Evolutionary conservation across 2,329 filamentous ascomycete species (phyloP), one percentile per base, ranked within the genome.

Genomic region (Neofusicoccum kwambonambiense): DNA sequence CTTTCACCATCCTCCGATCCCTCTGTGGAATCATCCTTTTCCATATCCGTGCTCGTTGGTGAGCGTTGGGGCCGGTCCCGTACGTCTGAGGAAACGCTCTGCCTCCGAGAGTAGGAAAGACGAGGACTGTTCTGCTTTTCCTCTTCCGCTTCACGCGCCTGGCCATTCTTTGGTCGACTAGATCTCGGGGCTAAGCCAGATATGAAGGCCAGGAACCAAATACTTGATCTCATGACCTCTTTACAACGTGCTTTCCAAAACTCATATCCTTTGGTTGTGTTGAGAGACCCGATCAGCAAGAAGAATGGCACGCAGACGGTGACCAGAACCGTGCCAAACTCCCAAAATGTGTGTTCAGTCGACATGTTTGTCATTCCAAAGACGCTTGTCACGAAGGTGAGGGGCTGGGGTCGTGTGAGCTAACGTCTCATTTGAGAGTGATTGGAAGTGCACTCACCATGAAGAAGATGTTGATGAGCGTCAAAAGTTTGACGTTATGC

Each of bases 371-470:
- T 80, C 78, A 81, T 82, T 44, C 85, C 85, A 66, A 84, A 86
- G 60, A 88, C 82, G 39, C 82, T 84, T 68, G 86, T 87, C 6
- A 87, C 85, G 70, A 88, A 88, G 0, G 85, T 87, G 22, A 88
- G 74, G 2, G 86, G 86, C 56, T 60, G 41, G 3, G 27, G 27
- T 31, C 5, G 27, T 31, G 27, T 31, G 27, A 31, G 27, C 6
- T 31, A 5, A 31, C 27, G 6, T 31, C 6, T 31, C 27, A 31
- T 31, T 31, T 31, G 27, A 31, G 27, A 31, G 6, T 7, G 5
- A 45, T 49, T n/a, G 13, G 13, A 15, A 8, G 41, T 60, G n/a
- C 9, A 49, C 56, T 34, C n/a, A 60, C 56, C 19, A 88, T 77
- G 71, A 88, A 88, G 68, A 88, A 81, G 71, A 88, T 83, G 52